Conservation (phyloP, 2,329 filamentous ascomycete genomes). For the Pleoardoris graminearum region DNA sequence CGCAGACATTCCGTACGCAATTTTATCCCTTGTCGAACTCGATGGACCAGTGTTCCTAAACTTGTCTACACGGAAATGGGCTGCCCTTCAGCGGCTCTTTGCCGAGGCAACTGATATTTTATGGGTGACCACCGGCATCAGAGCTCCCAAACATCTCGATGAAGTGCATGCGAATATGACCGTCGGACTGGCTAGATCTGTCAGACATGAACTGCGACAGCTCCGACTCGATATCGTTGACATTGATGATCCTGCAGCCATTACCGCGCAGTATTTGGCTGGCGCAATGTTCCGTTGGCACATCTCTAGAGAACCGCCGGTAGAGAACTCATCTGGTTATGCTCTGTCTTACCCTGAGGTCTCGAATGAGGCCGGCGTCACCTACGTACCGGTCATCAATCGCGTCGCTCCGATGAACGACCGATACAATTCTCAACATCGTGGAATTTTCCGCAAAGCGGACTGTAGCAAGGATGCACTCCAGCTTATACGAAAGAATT, state of each 20-base stretch:
- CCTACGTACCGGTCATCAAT: slow-evolving; percentile 3
- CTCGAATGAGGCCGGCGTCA: not conserved
- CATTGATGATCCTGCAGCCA: slow-evolving; percentile 5
- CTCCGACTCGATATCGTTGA: slow-evolving; percentile 13
- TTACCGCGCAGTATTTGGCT: slow-evolving; percentile 1
- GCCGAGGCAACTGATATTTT: slow-evolving; percentile 20
- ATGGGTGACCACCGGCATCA: slow-evolving; percentile 13
- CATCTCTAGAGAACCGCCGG: not conserved
- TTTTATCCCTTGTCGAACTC: slow-evolving; percentile 13
- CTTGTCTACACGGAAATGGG: slow-evolving; percentile 2
- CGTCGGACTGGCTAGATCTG: slow-evolving; percentile 8
- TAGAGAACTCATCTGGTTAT: not conserved
- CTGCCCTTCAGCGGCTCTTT: slow-evolving; percentile 9
- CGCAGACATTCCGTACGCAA: slow-evolving; percentile 6
- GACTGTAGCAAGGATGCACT: not conserved
- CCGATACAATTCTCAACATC: slow-evolving; percentile 28
- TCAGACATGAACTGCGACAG: slow-evolving; percentile 14
- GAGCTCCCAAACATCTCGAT: not conserved
- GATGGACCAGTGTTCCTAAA: slow-evolving; percentile 11
- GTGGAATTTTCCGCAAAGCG: slow-evolving; percentile 12
- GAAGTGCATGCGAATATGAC: slow-evolving; percentile 14
- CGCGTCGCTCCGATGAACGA: slow-evolving; percentile 14
- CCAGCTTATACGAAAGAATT: slow-evolving; percentile 6
- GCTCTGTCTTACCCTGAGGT: slow-evolving; percentile 1
- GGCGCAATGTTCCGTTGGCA: slow-evolving; percentile 9